Evolutionary conservation across 1,284 basidiomycete genomes (phyloP), one percentile per base, ranked within the genome.

Genomic region (Tremellales sp.): DNA sequence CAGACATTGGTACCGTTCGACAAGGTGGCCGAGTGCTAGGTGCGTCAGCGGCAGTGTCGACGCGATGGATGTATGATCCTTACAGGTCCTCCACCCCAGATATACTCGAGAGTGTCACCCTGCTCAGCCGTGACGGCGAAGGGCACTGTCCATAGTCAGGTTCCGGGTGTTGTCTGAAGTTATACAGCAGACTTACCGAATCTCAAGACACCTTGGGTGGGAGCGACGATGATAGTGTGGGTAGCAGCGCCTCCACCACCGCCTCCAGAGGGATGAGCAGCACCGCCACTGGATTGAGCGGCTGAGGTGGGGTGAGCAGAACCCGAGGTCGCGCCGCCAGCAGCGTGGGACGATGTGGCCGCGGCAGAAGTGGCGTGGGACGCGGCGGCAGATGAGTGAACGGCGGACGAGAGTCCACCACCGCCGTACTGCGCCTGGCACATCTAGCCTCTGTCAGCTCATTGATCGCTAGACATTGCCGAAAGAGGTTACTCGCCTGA

Each of bases 31-130:
- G 59, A 44, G 42, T 64, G 61, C 53, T 49, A 40, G 35, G 26
- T 50, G 23, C 33, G 43, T 43, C 44, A 48, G 23, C 25, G 25
- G 8, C 35, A 15, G 17, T 12, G n/a, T 3, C 3, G 17, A 22
- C 7, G 21, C 8, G 3, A 13, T 33, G 35, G 44, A 33, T 19
- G 39, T 21, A 23, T 24, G n/a, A 13, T 15, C 42, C 54, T 33
- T 37, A 56, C 54, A n/a, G 59, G 59, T 21, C 59, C 59, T 26
- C 57, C 59, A 33, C 59, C 57, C 61, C 61, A 64, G 24, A 53
- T 36, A 40, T 51, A 64, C 27, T 56, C 45, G 43, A 64, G 49
- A 31, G 37, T 48, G 46, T 64, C 61, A 8, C 61, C 61, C 19
- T 45, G 39, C 1, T 51, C 49, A 45, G 51, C 58, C 21, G 33